Percentiles rank a stretch among this genome's conserved stretches.
phyloP scores from a whole-genome alignment of 306 rosid genomes.

The Astragalus glycyphyllos region DNA sequence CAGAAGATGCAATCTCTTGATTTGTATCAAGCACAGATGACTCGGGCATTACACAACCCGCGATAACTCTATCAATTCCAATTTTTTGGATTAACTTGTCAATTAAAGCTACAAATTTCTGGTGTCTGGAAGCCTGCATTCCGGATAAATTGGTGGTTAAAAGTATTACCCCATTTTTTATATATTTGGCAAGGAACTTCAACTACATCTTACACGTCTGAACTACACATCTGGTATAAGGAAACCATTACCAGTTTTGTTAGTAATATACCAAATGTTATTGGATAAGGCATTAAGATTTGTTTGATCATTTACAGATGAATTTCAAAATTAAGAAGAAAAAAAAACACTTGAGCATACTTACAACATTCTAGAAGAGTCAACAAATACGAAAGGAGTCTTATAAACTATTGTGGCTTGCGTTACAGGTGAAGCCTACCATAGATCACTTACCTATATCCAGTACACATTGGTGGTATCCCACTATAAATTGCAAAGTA shows the following conservation, averaged over 20 bases:
- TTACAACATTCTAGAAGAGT: constrained; percentile 5
- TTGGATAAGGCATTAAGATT: constrained; percentile 28
- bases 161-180: constrained; percentile 28
- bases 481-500: constrained; percentile 32
- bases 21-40: constrained; percentile 48
- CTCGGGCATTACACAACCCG: constrained; percentile 45
- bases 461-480: constrained; percentile 17
- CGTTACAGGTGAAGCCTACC: constrained; percentile 27
- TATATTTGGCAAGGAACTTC: constrained; percentile 22
- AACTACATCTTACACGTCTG: too few relatives aligned
- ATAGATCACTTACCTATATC: constrained; percentile 23
- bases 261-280: constrained; percentile 13
- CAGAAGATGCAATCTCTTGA: constrained; percentile 61
- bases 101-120: constrained; percentile 69
- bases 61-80: constrained; percentile 69
- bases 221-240: constrained; percentile 24
- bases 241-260: constrained; percentile 23
- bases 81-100: constrained; percentile 68
- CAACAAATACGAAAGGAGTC: constrained; percentile 12
- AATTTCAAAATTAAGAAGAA: not conserved
- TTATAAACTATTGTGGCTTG: constrained; percentile 4
- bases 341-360: not conserved
- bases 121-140: constrained; percentile 76
- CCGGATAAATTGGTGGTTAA: constrained; percentile 39
- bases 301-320: constrained; percentile 3